Evolutionary conservation across 176 grass and related monocot genomes (phyloP), one percentile per base, ranked within the genome.

Genomic region (Hyparrhenia diplandra): DNA sequence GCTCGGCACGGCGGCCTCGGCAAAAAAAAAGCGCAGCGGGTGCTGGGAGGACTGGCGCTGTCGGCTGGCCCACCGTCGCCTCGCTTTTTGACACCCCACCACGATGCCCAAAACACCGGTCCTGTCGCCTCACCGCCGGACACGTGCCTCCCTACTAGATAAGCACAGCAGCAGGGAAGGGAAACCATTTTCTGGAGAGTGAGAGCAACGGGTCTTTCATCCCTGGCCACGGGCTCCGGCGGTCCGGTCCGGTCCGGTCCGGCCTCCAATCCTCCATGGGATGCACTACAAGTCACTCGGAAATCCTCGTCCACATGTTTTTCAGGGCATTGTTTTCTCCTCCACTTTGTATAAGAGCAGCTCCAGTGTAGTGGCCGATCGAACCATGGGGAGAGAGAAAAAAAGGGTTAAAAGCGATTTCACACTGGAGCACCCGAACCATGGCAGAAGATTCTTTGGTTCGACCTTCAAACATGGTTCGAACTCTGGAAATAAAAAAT

Each of bases 51-150:
- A 14, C 29, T 35, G 36, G 58, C 47, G 55, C 74, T 71, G 47
- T 42, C 73, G 20, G 2, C 28, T 6, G 85, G 27, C 13, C 65
- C 76, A 10, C 46, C 9, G 1, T 0, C 21, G 5, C 8, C 17
- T 27, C 60, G 36, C 80, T 68, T 88, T 88, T 74, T 31, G 74
- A 66, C 81, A 68, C 67, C 39, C 40, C 55, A 51, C 14, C 16
- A 51, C 9, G 28, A 18, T 55, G 51, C 69, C 76, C 25, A 25
- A 27, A 49, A 66, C 25, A 73, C 69, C 61, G 42, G 8, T 5
- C 10, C 64, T 55, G 79, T 13, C 70, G 49, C 23, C 66, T 58
- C 74, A 12, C 10, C 30, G 13, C 13, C 8, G 0, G 75, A 78
- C 67, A 65, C 67, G 9, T 55, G 76, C n/a, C 54, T 14, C 23